These are phyloP conservation scores for Leccinum variicolor DNA, from an alignment of 768 basidiomycete genomes.

Conservation along the genomic window DNA sequence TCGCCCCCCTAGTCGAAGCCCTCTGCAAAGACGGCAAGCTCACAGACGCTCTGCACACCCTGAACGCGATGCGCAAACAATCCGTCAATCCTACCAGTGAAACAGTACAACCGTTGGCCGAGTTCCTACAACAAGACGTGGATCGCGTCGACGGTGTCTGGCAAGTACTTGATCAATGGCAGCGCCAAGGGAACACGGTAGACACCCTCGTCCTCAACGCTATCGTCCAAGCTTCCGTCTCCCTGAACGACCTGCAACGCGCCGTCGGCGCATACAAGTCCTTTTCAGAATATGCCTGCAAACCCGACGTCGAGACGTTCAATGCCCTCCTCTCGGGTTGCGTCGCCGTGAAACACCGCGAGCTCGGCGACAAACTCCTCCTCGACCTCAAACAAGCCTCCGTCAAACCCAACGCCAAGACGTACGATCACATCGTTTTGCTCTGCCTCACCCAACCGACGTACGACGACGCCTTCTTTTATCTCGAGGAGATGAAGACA, in stretches of 20 bases:
- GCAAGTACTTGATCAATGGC: conserved; percentile 59
- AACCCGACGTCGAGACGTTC: conserved; percentile 63
- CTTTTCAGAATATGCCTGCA: conserved; percentile 49
- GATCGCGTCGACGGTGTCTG: conserved; percentile 64
- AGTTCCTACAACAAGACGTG: conserved; percentile 42
- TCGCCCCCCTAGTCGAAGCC: conserved; percentile 74
- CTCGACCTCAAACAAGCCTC: conserved; percentile 59
- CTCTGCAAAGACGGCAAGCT: conserved; percentile 56
- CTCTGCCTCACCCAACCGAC: conserved; percentile 67
- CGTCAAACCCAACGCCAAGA: conserved; percentile 53
- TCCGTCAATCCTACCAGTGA: conserved; percentile 46
- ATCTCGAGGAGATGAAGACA: conserved; percentile 85
- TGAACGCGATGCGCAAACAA: conserved; percentile 57
- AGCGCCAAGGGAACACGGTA: conserved; percentile 47
- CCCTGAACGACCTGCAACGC: conserved; percentile 65
- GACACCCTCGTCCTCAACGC: conserved; percentile 62
- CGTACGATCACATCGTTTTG: conserved; percentile 64
- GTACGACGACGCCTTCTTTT: conserved; percentile 88
- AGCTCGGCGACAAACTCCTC: conserved; percentile 66
- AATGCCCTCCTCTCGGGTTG: conserved; percentile 69
- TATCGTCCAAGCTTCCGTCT: conserved; percentile 60
- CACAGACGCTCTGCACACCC: conserved; percentile 57
- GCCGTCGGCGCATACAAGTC: conserved; percentile 76
- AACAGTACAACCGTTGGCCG: conserved; percentile 54
- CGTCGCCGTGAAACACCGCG: conserved; percentile 52